phyloP scores from a whole-genome alignment of 495 filamentous ascomycete species.

The Rusavskia elegans region DNA sequence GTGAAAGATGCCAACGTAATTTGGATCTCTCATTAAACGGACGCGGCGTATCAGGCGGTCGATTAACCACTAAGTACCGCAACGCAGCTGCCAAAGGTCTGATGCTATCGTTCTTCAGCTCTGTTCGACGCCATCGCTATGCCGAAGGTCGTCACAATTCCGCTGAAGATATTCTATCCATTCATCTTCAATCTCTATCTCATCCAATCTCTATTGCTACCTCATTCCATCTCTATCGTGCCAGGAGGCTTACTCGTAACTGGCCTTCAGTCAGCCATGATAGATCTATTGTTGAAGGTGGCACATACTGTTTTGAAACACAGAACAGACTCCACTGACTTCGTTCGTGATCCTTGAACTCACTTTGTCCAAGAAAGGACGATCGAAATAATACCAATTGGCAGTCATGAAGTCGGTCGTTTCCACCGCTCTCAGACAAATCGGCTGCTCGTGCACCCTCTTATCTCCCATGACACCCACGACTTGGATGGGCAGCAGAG shows the following conservation, averaged over 20 bases:
- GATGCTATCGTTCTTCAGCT: background rate
- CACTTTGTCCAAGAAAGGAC: conserved; percentile 53
- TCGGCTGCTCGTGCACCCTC: conserved; percentile 33
- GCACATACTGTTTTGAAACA: conserved; percentile 32
- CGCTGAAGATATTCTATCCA: background rate
- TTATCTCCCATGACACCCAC: conserved; percentile 73
- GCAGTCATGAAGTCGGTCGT: conserved; percentile 77
- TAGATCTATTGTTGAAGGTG: background rate
- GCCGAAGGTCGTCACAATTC: background rate
- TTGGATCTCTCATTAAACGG: too few species aligned
- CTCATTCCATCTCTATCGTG: conserved; percentile 10
- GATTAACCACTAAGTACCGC: too few species aligned
- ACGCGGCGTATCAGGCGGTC: too few species aligned
- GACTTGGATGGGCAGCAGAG: conserved; percentile 49
- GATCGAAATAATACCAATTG: conserved; percentile 48
- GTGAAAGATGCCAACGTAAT: too few species aligned
- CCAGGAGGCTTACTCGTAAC: conserved; percentile 10
- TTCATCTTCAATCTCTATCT: background rate
- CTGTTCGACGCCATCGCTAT: background rate
- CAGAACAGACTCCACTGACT: conserved; percentile 57
- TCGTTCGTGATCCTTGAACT: conserved; percentile 68
- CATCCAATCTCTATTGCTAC: conserved; percentile 3
- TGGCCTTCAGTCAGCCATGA: background rate
- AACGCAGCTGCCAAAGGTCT: background rate
- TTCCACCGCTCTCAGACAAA: conserved; percentile 55